phyloP scores from a whole-genome alignment of 139 green algal genomes.

The Coccomyxa sp. region DNA sequence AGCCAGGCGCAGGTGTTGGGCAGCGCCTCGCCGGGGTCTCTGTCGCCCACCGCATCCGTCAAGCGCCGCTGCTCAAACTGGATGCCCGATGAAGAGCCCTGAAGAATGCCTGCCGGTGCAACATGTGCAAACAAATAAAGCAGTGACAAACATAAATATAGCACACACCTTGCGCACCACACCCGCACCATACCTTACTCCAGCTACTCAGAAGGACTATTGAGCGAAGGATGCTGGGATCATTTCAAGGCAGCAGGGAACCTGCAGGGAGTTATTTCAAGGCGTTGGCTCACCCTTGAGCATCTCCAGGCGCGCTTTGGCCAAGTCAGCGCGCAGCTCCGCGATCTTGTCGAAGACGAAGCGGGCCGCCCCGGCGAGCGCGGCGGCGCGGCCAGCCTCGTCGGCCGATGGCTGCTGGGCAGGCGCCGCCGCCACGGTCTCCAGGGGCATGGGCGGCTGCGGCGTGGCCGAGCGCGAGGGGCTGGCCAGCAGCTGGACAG shows the following conservation, averaged over 20 bases:
- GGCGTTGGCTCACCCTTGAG: constrained; percentile 12
- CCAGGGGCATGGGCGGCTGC: neutral
- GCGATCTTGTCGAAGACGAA: constrained; percentile 25
- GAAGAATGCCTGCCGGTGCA: constrained; percentile 14
- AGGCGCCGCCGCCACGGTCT: neutral
- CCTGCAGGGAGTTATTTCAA: too few species aligned
- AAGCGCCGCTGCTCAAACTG: constrained; percentile 25
- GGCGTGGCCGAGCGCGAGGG: neutral
- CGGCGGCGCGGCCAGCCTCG: neutral
- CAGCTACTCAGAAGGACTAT: too few species aligned
- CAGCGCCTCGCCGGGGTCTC: neutral
- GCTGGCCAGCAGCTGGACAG: neutral
- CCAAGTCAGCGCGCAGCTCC: constrained; percentile 20
- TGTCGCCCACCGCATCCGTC: constrained; percentile 1
- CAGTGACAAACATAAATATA: too few species aligned
- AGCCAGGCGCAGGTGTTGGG: constrained; percentile 1
- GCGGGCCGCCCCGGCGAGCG: constrained; percentile 10
- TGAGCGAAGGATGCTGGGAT: too few species aligned
- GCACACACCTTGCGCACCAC: too few species aligned
- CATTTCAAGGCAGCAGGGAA: too few species aligned
- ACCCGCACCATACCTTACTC: too few species aligned
- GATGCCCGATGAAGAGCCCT: constrained; percentile 11
- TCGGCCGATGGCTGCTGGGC: neutral
- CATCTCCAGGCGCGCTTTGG: constrained; percentile 20
- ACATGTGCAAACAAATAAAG: neutral